Evolutionary conservation across 352 stramenopile genomes (phyloP).

Genomic region (Albugo candida): DNA sequence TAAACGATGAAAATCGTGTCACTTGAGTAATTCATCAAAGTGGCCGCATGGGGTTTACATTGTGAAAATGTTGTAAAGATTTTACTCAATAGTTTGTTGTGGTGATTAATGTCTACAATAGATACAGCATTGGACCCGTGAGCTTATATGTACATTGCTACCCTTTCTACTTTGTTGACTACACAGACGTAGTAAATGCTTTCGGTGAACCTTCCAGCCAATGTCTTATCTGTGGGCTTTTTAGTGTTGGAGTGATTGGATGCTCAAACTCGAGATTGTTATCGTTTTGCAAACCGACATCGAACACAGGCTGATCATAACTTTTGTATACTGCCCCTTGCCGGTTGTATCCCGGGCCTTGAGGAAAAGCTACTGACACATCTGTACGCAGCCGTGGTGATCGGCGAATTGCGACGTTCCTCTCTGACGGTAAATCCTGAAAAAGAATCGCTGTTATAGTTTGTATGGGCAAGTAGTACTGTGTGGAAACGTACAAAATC

Average conservation of each 20-base stretch:
- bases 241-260: slow-evolving; percentile 71
- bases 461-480: neutral
- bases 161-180: neutral
- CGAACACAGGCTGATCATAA: slow-evolving; percentile 47
- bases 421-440: slow-evolving; percentile 53
- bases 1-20: neutral
- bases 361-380: slow-evolving; percentile 67
- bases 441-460: neutral
- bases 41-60: too few species aligned
- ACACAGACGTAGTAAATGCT: slow-evolving; percentile 65
- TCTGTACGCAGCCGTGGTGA: slow-evolving; percentile 64
- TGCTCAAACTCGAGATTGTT: slow-evolving; percentile 66
- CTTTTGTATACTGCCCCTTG: slow-evolving; percentile 54
- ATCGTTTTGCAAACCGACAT: slow-evolving; percentile 61
- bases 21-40: too few species aligned
- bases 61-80: too few species aligned
- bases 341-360: slow-evolving; percentile 22
- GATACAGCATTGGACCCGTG: too few species aligned
- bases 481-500: slow-evolving; percentile 11
- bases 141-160: too few species aligned
- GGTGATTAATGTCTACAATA: too few species aligned
- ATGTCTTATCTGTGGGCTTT: slow-evolving; percentile 64
- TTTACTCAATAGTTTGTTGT: too few species aligned
- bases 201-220: slow-evolving; percentile 71
- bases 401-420: slow-evolving; percentile 33